phyloP scores from a whole-genome alignment of 305 asterid species.

The Lippia alba region DNA sequence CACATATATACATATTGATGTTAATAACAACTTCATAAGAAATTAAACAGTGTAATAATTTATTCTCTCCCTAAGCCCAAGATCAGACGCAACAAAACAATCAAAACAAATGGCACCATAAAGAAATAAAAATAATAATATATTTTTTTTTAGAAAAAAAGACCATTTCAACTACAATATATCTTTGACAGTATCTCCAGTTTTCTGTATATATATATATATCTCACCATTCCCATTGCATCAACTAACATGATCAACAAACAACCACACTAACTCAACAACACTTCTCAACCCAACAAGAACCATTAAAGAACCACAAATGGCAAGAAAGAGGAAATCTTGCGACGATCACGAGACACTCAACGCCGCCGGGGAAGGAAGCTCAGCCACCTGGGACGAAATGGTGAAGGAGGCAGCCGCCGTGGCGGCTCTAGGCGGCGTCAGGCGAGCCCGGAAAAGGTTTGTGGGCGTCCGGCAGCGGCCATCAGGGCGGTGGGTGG shows the following conservation, averaged over 20 bases:
- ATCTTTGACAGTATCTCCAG: constrained; percentile 19
- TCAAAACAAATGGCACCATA: constrained; percentile 11
- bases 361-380: background rate
- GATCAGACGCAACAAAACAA: constrained; percentile 28
- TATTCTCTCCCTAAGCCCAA: background rate
- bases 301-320: background rate
- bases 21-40: background rate
- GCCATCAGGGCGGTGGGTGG: constrained; percentile 84
- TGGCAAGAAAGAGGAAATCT: constrained; percentile 50
- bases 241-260: constrained; percentile 24
- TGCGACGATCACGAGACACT: constrained; percentile 28
- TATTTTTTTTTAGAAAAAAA: too few relatives aligned
- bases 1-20: background rate
- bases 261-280: background rate
- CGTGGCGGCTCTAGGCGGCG: constrained; percentile 41
- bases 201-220: constrained; percentile 27
- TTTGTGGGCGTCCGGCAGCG: constrained; percentile 76
- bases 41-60: constrained; percentile 2
- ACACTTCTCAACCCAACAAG: background rate
- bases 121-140: too few relatives aligned
- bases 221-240: constrained; percentile 31
- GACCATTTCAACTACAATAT: constrained; percentile 42
- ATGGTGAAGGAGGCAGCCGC: constrained; percentile 50
- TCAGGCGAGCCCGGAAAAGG: constrained; percentile 48
- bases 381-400: constrained; percentile 36